Conservation (phyloP, 202 grass and related monocot genomes). For the Elaeis oleifera region DNA sequence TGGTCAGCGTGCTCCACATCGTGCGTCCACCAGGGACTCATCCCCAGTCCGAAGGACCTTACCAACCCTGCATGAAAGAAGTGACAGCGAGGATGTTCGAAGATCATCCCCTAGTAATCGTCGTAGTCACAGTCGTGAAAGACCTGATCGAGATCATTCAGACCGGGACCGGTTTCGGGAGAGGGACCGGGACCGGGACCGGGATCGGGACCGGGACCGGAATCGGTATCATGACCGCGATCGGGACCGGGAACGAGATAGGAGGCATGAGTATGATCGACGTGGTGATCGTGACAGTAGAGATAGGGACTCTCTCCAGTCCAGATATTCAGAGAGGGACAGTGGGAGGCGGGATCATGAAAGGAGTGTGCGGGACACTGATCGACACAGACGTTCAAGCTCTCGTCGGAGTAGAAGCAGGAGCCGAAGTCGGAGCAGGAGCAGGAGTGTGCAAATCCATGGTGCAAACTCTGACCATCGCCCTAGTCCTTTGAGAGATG, state of each 20-base stretch:
- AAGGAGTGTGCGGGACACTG: constrained; percentile 38
- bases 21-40: constrained; percentile 75
- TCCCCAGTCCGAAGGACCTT: constrained; percentile 61
- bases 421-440: constrained; percentile 38
- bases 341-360: constrained; percentile 28
- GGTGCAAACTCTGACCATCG: constrained; percentile 8
- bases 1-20: constrained; percentile 84
- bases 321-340: constrained; percentile 23
- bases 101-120: constrained; percentile 32
- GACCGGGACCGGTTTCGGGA: not conserved
- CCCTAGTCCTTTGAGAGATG: constrained; percentile 41
- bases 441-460: constrained; percentile 23
- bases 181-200: not conserved
- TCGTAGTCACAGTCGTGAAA: constrained; percentile 27
- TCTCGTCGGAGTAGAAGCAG: constrained; percentile 30
- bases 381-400: constrained; percentile 38
- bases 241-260: constrained; percentile 15
- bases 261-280: constrained; percentile 10
- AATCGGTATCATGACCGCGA: constrained; percentile 27
- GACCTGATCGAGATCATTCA: constrained; percentile 9
- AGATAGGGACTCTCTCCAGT: constrained; percentile 37
- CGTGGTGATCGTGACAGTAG: constrained; percentile 25
- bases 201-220: constrained; percentile 10
- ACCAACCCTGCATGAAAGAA: not conserved
- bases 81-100: constrained; percentile 25